phyloP scores from a whole-genome alignment of 352 stramenopile genomes.

The Pythium monospermum region DNA sequence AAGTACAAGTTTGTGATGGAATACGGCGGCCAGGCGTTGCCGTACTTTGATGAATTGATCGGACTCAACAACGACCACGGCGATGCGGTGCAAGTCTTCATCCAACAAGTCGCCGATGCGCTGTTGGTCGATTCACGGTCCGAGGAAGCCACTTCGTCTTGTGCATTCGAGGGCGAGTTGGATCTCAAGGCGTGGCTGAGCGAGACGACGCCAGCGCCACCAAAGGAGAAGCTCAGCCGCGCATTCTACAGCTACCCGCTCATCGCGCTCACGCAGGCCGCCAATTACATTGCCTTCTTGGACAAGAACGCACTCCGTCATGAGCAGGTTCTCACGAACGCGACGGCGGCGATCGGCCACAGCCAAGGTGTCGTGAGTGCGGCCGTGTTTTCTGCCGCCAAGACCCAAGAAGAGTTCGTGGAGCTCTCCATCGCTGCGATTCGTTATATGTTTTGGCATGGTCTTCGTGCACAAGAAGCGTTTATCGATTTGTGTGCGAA shows the following conservation, averaged over 20 bases:
- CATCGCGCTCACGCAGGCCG: conserved; percentile 65
- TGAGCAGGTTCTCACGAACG: conserved; percentile 44
- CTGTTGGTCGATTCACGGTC: conserved; percentile 46
- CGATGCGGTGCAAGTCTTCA: conserved; percentile 31
- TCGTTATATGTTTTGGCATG: conserved; percentile 83
- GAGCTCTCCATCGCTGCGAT: conserved; percentile 40
- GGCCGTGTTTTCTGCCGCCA: conserved; percentile 55
- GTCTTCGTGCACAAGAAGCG: conserved; percentile 63
- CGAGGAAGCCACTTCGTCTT: conserved; percentile 31
- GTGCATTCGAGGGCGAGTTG: conserved; percentile 41
- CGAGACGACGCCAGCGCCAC: conserved; percentile 6
- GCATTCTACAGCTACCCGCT: conserved; percentile 78
- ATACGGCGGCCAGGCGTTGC: conserved; percentile 66
- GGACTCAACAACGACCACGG: conserved; percentile 37
- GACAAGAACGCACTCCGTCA: conserved; percentile 44
- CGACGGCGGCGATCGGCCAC: conserved; percentile 50
- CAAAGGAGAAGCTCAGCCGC: conserved; percentile 23
- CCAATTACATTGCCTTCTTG: conserved; percentile 75
- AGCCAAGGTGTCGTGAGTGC: conserved; percentile 79
- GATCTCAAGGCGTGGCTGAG: conserved; percentile 55
- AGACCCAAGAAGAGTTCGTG: conserved; percentile 44
- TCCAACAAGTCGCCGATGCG: conserved; percentile 38
- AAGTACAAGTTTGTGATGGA: conserved; percentile 36
- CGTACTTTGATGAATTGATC: conserved; percentile 63
- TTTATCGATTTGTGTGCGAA: conserved; percentile 26